phyloP scores from a whole-genome alignment of 2,329 filamentous ascomycete genomes.

The Aspergillus calidoustus region DNA sequence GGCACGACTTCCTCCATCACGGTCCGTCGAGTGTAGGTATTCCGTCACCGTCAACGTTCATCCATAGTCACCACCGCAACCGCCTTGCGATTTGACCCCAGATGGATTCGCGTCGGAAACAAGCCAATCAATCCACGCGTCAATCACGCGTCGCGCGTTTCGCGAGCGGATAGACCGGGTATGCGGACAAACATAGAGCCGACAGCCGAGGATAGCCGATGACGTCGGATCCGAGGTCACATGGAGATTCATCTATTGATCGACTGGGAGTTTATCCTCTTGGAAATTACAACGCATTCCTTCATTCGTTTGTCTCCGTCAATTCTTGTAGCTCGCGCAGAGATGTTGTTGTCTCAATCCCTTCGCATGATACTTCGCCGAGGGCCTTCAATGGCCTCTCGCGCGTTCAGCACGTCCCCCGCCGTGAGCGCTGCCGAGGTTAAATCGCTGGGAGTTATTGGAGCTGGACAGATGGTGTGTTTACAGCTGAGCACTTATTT shows the following conservation, averaged over 20 bases:
- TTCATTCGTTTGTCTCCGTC: not conserved
- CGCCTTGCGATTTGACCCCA: slow-evolving; percentile 1
- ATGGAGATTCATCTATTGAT: not conserved
- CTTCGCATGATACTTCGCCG: slow-evolving; percentile 37
- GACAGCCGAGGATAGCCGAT: slow-evolving; percentile 38
- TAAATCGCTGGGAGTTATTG: slow-evolving; percentile 87
- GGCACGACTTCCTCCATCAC: slow-evolving; percentile 48
- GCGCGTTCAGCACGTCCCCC: slow-evolving; percentile 73
- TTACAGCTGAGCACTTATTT: not conserved
- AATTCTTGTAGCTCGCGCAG: slow-evolving; percentile 15
- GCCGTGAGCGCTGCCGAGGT: slow-evolving; percentile 70
- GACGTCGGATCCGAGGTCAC: slow-evolving; percentile 33
- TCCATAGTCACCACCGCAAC: slow-evolving; percentile 10
- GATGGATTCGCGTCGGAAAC: not conserved
- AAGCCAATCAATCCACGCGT: slow-evolving; percentile 31
- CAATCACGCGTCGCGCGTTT: slow-evolving; percentile 35
- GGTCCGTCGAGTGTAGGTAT: slow-evolving; percentile 18
- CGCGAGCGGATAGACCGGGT: slow-evolving; percentile 7
- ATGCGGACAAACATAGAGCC: slow-evolving; percentile 24
- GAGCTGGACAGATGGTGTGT: slow-evolving; percentile 92
- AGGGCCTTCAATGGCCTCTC: slow-evolving; percentile 42
- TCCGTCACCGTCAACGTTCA: slow-evolving; percentile 7
- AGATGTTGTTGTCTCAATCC: slow-evolving; percentile 45
- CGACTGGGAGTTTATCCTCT: not conserved
- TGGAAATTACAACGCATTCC: not conserved